phyloP scores from a whole-genome alignment of 2,329 filamentous ascomycete species.

The Pyrenochaeta sp. region DNA sequence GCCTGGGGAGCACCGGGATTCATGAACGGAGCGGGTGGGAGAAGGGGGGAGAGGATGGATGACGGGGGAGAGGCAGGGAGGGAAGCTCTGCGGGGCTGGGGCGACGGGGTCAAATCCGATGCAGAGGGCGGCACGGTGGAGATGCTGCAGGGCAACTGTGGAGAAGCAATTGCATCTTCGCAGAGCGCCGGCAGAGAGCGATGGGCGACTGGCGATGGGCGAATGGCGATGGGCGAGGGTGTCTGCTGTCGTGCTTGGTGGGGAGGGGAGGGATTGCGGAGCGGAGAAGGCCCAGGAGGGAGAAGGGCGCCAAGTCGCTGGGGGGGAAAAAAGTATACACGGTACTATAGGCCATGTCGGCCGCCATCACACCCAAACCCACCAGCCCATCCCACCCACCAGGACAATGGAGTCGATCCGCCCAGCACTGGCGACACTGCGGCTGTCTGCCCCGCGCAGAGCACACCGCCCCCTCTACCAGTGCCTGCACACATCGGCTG shows the following conservation, averaged over 20 bases:
- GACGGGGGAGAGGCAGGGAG: neutral
- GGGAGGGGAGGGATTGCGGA: neutral
- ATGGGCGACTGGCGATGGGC: no score
- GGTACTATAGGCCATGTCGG: neutral
- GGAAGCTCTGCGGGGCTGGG: neutral
- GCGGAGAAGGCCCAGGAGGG: slow-evolving; percentile 1
- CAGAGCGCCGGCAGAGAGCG: slow-evolving; percentile 8
- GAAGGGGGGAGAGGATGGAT: slow-evolving; percentile 9
- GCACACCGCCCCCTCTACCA: slow-evolving; percentile 36
- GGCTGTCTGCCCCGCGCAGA: slow-evolving; percentile 24
- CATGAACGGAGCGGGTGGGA: slow-evolving; percentile 39
- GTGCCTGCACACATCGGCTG: slow-evolving; percentile 53
- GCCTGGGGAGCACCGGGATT: slow-evolving; percentile 36
- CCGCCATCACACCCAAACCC: neutral
- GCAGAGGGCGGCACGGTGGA: slow-evolving; percentile 9
- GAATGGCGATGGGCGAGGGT: no score
- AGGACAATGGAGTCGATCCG: slow-evolving; percentile 39
- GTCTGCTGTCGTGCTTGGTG: no score
- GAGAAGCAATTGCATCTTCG: slow-evolving; percentile 32
- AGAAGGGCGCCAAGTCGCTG: no score
- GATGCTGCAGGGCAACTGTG: slow-evolving; percentile 16
- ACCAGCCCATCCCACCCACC: neutral
- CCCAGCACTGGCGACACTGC: slow-evolving; percentile 32
- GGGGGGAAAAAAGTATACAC: no score
- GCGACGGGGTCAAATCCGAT: neutral